Conservation (phyloP, 345 rosid species). For the Pistacia atlantica region DNA sequence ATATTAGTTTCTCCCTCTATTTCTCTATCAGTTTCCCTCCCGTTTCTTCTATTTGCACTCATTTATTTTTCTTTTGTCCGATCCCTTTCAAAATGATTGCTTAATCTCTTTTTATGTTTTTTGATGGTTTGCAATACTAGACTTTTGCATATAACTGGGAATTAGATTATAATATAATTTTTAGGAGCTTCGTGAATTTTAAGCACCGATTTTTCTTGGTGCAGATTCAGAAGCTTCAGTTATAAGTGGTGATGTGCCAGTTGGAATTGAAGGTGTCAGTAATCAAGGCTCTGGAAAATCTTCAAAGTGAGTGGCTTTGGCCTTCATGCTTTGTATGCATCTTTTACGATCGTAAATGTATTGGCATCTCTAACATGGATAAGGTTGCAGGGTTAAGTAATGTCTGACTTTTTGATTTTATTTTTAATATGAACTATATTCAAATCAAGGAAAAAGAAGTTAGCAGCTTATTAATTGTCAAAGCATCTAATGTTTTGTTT, state of each 20-base stretch:
- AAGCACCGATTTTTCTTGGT: neutral
- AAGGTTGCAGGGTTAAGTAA: neutral
- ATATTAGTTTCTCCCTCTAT: too few relatives aligned
- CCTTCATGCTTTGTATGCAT: neutral
- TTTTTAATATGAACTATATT: neutral
- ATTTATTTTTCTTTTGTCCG: too few relatives aligned
- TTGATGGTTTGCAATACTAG: too few relatives aligned
- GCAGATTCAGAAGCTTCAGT: constrained; percentile 20
- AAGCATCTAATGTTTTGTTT: neutral
- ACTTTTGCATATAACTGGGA: too few relatives aligned
- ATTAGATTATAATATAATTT: too few relatives aligned
- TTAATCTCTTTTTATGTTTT: too few relatives aligned
- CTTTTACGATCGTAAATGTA: neutral
- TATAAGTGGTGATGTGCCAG: neutral
- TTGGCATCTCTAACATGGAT: neutral
- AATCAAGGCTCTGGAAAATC: constrained; percentile 13
- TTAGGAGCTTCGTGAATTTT: too few relatives aligned
- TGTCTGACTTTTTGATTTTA: neutral
- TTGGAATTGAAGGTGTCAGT: constrained; percentile 22
- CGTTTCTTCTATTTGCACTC: too few relatives aligned
- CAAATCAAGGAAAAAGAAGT: neutral
- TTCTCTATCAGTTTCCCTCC: too few relatives aligned
- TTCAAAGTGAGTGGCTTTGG: constrained; percentile 36
- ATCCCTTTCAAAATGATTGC: too few relatives aligned
- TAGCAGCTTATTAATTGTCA: neutral